These are phyloP conservation scores for Pseudozyma tsukubaensis DNA, from an alignment of 1,284 basidiomycete species.

Conservation along the genomic window DNA sequence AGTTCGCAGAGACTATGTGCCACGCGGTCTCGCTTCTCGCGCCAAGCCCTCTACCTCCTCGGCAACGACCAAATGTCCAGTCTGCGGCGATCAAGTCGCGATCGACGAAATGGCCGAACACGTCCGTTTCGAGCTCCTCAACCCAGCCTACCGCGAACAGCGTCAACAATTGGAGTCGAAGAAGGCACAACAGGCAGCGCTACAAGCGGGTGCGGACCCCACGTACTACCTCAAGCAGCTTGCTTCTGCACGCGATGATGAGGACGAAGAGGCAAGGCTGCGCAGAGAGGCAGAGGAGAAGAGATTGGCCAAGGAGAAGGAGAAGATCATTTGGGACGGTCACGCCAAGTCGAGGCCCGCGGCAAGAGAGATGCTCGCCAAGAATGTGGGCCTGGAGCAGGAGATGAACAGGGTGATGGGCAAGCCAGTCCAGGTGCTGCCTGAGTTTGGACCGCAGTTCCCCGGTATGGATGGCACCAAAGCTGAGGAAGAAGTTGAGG, in stretches of 20 bases:
- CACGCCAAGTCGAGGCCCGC: conserved; percentile 53
- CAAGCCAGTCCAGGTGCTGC: conserved; percentile 31
- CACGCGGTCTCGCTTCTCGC: conserved; percentile 68
- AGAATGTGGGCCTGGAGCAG: conserved; percentile 51
- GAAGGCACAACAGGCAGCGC: conserved; percentile 62
- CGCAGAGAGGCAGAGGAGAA: conserved; percentile 59
- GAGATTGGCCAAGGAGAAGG: conserved; percentile 59
- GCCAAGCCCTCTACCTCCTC: conserved; percentile 24
- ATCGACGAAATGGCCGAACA: conserved; percentile 96
- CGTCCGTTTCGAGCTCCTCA: conserved; percentile 96
- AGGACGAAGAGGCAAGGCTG: conserved; percentile 58
- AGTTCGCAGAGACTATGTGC: conserved; percentile 95
- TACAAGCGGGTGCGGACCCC: conserved; percentile 64
- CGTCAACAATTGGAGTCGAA: conserved; percentile 61
- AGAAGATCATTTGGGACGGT: conserved; percentile 67
- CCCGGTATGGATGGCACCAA: conserved; percentile 17
- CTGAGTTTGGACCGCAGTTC: conserved; percentile 51
- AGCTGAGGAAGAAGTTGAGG: conserved; percentile 6
- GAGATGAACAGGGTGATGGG: conserved; percentile 46
- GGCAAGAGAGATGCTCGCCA: conserved; percentile 51
- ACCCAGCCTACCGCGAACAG: conserved; percentile 76
- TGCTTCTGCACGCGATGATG: conserved; percentile 59
- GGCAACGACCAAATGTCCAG: conserved; percentile 79
- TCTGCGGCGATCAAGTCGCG: conserved; percentile 93
- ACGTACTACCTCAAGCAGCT: conserved; percentile 61